Base-by-base conservation (phyloP, 2,329 filamentous ascomycete species). In the Diaporthe helianthi region DNA sequence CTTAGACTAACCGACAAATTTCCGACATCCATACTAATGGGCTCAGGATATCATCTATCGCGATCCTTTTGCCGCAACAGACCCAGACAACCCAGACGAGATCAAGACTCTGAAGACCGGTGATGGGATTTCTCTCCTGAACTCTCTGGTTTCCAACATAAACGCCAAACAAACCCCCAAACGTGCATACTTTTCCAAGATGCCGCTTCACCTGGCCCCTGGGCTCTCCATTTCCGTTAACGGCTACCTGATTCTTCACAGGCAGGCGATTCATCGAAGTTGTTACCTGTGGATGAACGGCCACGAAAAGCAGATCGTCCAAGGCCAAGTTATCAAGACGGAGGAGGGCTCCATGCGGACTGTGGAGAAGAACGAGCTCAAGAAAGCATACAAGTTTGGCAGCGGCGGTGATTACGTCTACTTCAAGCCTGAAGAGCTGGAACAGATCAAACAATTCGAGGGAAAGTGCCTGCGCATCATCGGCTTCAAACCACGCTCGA, bases 371-470 rank as follows among this genome's bases (percentile, higher is more conserved):
- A 82, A 82, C 3, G 94, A 98, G 75, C 87, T 97, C 24, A 92
- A 92, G 70, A 98, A 96, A 79, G 96, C 95, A 0, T 99, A 96
- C 84, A 98, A 96, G 75, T 98, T 98, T 76, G 96, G 96, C 19
- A 94, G 93, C 44, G 96, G 95, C 15, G 94, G 93, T 47, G 93
- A 97, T 73, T 93, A 93, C 58, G 89, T 99, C 55, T 87, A 91
- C 60, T 99, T 99, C 78, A 90, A 90, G 0, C 87, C 90, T 0
- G 94, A 98, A 41, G 95, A 99, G 78, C 89, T 95, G 71, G 91
- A 90, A 69, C 82, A 86, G 24, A 85, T 99, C 69, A 90, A 90
- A 71, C 84, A 93, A 73, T 97, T 97, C 75, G 95, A 94, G 3
- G 86, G 38, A 0, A 93, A 93, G 0, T 84, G 93, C 15, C 92